Conservation (phyloP, 331 rosid species). For the Erythrophleum ivorense region DNA sequence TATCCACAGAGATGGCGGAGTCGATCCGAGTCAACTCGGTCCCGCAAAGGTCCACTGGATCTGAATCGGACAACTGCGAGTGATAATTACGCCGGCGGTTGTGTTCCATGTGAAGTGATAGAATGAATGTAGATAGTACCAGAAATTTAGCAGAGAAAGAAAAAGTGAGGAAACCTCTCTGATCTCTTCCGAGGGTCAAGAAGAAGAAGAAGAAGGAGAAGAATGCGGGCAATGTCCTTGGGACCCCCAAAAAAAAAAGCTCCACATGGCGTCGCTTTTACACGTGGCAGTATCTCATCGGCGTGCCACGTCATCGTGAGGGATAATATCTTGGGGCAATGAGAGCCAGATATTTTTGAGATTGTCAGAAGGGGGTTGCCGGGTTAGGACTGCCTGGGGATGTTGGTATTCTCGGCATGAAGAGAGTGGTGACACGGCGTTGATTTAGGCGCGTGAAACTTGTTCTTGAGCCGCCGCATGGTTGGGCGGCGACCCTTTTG, state of each 20-base stretch:
- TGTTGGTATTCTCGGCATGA: no score
- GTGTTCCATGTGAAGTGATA: neutral
- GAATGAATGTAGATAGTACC: neutral
- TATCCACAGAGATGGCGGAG: neutral
- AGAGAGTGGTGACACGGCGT: neutral
- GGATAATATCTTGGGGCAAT: slow-evolving; percentile 65
- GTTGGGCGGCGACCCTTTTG: no score
- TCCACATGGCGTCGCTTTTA: slow-evolving; percentile 90
- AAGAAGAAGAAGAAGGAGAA: neutral
- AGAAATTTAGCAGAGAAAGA: neutral
- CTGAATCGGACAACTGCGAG: neutral
- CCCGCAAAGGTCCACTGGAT: neutral
- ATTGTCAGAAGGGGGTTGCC: neutral
- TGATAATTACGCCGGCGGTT: neutral
- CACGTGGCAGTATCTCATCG: slow-evolving; percentile 59
- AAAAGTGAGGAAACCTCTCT: neutral
- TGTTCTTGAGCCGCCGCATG: neutral
- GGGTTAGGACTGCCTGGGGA: neutral
- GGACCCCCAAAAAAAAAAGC: slow-evolving; percentile 30
- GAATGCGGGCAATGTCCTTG: neutral
- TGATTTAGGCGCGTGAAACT: neutral
- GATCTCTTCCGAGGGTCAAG: neutral
- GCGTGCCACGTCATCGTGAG: slow-evolving; percentile 56
- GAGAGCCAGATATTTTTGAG: slow-evolving; percentile 64
- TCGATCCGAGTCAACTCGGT: slow-evolving; percentile 1